Evolutionary conservation across 2,329 filamentous ascomycete genomes (phyloP).

Genomic region (Aureobasidium sp.): DNA sequence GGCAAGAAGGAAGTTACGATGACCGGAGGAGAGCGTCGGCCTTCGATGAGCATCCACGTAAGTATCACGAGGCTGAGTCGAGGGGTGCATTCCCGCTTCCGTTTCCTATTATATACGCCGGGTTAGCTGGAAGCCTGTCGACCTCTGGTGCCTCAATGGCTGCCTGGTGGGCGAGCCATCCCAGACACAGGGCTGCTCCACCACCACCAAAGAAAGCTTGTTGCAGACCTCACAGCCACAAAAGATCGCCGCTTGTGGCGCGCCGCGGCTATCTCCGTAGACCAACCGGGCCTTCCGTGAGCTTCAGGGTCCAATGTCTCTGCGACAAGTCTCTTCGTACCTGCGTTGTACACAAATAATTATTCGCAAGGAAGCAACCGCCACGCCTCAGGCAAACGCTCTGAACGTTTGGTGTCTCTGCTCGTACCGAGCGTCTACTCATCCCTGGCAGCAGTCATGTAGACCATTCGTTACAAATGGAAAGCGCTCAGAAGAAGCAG

Average conservation of each 20-base stretch:
- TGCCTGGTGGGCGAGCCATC: background rate
- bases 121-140: background rate
- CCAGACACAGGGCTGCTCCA: background rate
- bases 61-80: constrained; percentile 9
- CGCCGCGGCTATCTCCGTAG: background rate
- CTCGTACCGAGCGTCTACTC: background rate
- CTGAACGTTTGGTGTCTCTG: background rate
- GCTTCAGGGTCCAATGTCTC: background rate
- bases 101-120: constrained; percentile 3
- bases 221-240: background rate
- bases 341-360: background rate
- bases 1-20: background rate
- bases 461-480: background rate
- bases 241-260: background rate
- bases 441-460: background rate
- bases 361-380: background rate
- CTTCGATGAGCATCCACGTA: background rate
- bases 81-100: constrained; percentile 1
- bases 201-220: constrained; percentile 1
- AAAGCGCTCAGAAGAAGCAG: background rate
- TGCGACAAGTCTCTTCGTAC: background rate
- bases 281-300: background rate
- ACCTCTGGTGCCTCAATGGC: background rate
- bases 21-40: background rate
- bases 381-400: constrained; percentile 8